phyloP scores from a whole-genome alignment of 176 grass and related monocot genomes.

The Puya raimondii region DNA sequence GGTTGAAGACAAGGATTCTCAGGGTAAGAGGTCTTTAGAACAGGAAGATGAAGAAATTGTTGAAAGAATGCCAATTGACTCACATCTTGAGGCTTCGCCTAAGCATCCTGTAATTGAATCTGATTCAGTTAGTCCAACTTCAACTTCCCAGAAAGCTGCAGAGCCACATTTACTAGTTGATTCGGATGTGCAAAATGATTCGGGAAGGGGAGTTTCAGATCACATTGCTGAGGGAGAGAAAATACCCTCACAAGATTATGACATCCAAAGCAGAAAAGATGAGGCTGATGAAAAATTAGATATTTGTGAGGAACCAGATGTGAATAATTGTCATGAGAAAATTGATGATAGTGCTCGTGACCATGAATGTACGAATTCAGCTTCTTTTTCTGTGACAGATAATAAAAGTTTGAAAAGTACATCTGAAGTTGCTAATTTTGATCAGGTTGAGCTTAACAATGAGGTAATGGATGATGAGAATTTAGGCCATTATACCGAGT shows the following conservation, averaged over 20 bases:
- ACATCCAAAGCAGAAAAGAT: slow-evolving; percentile 27
- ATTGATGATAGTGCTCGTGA: slow-evolving; percentile 23
- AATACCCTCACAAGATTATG: slow-evolving; percentile 18
- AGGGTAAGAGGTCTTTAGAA: slow-evolving; percentile 25
- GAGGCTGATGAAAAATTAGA: slow-evolving; percentile 25
- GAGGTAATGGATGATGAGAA: slow-evolving; percentile 39
- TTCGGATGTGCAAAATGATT: slow-evolving; percentile 26
- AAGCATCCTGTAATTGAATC: slow-evolving; percentile 32
- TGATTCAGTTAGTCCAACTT: slow-evolving; percentile 27
- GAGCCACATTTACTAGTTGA: slow-evolving; percentile 18
- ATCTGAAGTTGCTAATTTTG: slow-evolving; percentile 20
- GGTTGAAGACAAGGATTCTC: slow-evolving; percentile 42
- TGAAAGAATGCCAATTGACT: slow-evolving; percentile 33
- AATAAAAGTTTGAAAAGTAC: slow-evolving; percentile 19
- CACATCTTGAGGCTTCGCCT: slow-evolving; percentile 16
- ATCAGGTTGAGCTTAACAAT: slow-evolving; percentile 31
- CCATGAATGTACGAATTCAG: slow-evolving; percentile 25
- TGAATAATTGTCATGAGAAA: slow-evolving; percentile 30
- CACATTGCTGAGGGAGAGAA: slow-evolving; percentile 24
- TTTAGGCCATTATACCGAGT: slow-evolving; percentile 23
- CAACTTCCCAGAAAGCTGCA: slow-evolving; percentile 29
- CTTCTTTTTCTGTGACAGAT: slow-evolving; percentile 23
- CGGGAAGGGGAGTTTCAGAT: slow-evolving; percentile 27
- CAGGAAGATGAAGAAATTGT: slow-evolving; percentile 33
- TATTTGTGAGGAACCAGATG: slow-evolving; percentile 34